A percentile compares a stretch with the other conserved stretches of the same genome.
Conservation (phyloP, 495 filamentous ascomycete genomes). For the Penicillium mononematosum region DNA sequence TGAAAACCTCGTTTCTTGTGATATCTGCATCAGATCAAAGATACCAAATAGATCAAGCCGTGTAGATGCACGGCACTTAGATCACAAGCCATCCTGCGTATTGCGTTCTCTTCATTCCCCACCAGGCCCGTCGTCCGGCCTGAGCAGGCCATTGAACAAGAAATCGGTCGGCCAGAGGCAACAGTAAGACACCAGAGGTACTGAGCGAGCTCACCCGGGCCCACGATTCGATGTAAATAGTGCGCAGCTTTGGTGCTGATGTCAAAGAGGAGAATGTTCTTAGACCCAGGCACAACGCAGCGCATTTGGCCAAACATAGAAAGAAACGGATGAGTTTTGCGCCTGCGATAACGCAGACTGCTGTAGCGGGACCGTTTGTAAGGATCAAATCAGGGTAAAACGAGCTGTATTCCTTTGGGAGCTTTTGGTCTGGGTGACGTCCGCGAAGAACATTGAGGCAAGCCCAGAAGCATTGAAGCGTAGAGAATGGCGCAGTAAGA, state of each 20-base stretch:
- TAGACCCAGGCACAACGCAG: slow-evolving; percentile 2
- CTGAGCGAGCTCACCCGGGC: slow-evolving; percentile 78
- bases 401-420: slow-evolving; percentile 23
- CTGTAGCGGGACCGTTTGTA: slow-evolving; percentile 86
- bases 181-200: slow-evolving; percentile 72
- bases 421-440: slow-evolving; percentile 31
- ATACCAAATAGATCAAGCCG: not conserved
- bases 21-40: not conserved
- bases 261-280: not conserved
- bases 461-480: slow-evolving; percentile 55
- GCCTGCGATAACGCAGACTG: slow-evolving; percentile 72
- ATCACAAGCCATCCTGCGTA: slow-evolving; percentile 49
- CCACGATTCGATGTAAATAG: slow-evolving; percentile 89
- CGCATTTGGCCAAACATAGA: slow-evolving; percentile 11
- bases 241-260: slow-evolving; percentile 54
- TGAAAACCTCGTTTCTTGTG: not conserved
- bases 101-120: slow-evolving; percentile 42
- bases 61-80: slow-evolving; percentile 19
- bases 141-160: slow-evolving; percentile 72
- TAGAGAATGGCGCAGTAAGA: slow-evolving; percentile 61
- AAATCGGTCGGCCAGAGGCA: slow-evolving; percentile 64
- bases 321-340: slow-evolving; percentile 66
- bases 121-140: slow-evolving; percentile 45
- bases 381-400: slow-evolving; percentile 70
- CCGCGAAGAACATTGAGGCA: slow-evolving; percentile 45